phyloP scores from a whole-genome alignment of 2,329 filamentous ascomycete genomes.

The Pseudogymnoascus sp. region DNA sequence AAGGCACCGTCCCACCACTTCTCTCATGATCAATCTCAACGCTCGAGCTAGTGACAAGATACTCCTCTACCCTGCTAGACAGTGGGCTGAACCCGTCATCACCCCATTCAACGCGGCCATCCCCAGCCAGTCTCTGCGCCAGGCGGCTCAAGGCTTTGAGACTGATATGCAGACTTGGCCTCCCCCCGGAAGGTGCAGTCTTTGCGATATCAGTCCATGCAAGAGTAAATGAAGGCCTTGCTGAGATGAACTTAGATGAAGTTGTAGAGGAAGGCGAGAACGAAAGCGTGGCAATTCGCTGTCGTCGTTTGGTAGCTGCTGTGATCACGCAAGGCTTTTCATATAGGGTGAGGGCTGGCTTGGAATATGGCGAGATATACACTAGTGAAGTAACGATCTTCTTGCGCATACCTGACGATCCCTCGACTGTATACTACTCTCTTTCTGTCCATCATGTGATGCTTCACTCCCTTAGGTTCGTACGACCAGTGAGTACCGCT shows the following conservation, averaged over 20 bases:
- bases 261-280: conserved; percentile 31
- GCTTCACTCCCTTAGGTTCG: no score
- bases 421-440: conserved; percentile 6
- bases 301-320: conserved; percentile 28
- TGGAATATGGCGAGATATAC: conserved; percentile 23
- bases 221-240: conserved; percentile 28
- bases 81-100: background rate
- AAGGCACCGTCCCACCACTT: background rate
- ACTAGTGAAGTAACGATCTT: conserved; percentile 18
- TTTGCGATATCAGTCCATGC: background rate
- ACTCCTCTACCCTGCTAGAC: background rate
- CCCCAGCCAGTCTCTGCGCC: background rate
- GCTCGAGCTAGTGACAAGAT: background rate
- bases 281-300: conserved; percentile 29
- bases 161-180: background rate
- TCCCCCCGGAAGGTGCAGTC: background rate
- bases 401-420: conserved; percentile 9
- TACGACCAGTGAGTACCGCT: no score
- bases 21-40: background rate
- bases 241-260: conserved; percentile 27
- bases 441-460: no score
- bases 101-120: background rate
- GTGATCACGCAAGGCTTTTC: conserved; percentile 40
- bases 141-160: background rate
- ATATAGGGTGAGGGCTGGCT: conserved; percentile 40